phyloP scores from a whole-genome alignment of 129 eudicot genomes.

The Deinandra increscens region DNA sequence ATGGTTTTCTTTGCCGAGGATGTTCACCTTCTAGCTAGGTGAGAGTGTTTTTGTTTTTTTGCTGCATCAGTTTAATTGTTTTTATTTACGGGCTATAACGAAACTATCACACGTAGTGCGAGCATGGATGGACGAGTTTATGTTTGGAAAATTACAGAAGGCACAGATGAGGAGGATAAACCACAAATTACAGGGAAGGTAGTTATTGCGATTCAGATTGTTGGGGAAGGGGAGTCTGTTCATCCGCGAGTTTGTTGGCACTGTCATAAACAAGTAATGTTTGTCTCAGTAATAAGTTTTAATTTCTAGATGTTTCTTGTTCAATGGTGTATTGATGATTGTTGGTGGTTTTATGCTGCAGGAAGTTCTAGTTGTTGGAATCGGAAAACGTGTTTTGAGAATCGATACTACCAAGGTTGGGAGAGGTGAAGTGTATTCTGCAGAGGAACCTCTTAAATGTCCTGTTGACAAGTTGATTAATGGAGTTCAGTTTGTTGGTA shows the following conservation, averaged over 20 bases:
- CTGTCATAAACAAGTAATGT: conserved; percentile 85
- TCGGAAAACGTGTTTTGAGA: conserved; percentile 68
- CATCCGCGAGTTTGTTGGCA: conserved; percentile 99
- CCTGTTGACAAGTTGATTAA: conserved; percentile 72
- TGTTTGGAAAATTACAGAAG: conserved; percentile 93
- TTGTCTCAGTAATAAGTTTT: not conserved
- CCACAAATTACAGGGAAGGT: conserved; percentile 83
- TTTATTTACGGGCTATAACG: conserved; percentile 6
- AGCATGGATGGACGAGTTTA: conserved; percentile 94
- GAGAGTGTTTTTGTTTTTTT: conserved; percentile 10
- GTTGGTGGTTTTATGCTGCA: conserved; percentile 23
- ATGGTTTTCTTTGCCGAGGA: conserved; percentile 99
- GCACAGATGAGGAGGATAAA: conserved; percentile 83
- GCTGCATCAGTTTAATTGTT: not conserved
- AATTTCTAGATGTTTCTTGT: not conserved
- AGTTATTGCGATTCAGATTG: conserved; percentile 74
- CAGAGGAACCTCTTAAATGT: conserved; percentile 83
- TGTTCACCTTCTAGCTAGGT: conserved; percentile 97
- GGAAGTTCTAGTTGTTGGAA: conserved; percentile 95
- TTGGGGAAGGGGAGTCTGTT: conserved; percentile 76
- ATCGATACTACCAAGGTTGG: conserved; percentile 95
- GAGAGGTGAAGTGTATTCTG: conserved; percentile 71
- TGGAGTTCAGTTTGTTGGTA: conserved; percentile 95
- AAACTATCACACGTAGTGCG: conserved; percentile 52
- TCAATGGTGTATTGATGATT: not conserved